Base-by-base conservation (phyloP, 352 stramenopile genomes). In the Pythium catenulatum region DNA sequence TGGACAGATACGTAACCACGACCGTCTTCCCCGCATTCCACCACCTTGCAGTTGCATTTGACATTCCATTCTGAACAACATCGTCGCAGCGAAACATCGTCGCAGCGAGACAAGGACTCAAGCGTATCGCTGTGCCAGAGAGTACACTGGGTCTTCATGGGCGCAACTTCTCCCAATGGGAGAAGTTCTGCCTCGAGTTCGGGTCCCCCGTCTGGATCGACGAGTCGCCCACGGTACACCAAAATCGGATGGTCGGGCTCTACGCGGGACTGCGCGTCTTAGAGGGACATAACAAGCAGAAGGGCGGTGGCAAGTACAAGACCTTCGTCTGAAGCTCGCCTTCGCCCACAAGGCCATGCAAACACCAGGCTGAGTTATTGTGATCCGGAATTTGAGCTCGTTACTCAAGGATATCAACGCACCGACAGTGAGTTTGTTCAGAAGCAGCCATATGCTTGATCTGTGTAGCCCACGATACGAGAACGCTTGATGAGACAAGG, bases 381-480 rank as follows among this genome's bases (percentile, higher is more conserved):
- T 87, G 66, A 87, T 87, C 76, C 77, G 46, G 82, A 87, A 80
- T 88, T 88, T 88, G 69, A 88, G 85, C 59, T 90, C 59, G 59
- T 87, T 58, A 43, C 86, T 89, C 48, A 90, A 69, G 86, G 87
- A 19, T 89, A 87, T 32, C 83, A 86, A 30, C 66, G 69, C 56
- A 63, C 82, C 30, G 56, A 89, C 21, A 79, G 83, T 74, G 56
- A 87, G 1, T 75, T 91, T 78, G 79, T 87, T 46, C 27, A 79
- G 79, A 91, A 89, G 59, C 83, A 91, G 75, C 79, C 87, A 84
- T 79, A 85, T 89, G 89, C 83, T 91, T 86, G 69, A 88, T 41
- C 74, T 30, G 86, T 91, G 75, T 17, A 87, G 83, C 83, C 73
- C 61, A 56, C 84, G 30, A 82, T 89, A 69, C 83, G 39, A 25